Evolutionary conservation across 2,329 filamentous ascomycete species (phyloP).

Genomic region (Paraconiothyrium brasiliense): DNA sequence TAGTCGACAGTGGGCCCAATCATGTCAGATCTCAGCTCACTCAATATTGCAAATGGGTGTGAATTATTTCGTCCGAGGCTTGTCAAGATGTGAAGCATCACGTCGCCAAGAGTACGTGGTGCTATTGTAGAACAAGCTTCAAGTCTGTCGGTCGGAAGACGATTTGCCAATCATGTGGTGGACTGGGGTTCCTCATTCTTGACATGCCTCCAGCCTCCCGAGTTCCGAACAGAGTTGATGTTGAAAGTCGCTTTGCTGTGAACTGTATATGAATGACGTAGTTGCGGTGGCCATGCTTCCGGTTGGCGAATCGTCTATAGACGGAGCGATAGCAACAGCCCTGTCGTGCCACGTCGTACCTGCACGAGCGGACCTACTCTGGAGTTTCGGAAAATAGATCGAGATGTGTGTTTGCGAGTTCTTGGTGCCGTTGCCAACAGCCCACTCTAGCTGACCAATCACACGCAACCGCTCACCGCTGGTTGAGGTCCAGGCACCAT

Average conservation of each 20-base stretch:
- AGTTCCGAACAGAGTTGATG: background rate
- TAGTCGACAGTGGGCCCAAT: background rate
- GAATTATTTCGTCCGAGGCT: background rate
- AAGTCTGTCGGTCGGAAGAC: background rate
- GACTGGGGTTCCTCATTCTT: background rate
- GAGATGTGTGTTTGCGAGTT: constrained; percentile 4
- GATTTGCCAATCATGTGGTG: background rate
- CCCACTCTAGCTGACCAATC: constrained; percentile 38
- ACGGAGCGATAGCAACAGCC: constrained; percentile 10
- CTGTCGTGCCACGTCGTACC: constrained; percentile 24
- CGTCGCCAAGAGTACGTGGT: background rate
- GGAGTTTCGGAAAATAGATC: constrained; percentile 21
- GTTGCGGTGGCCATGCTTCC: background rate
- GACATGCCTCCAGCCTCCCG: background rate
- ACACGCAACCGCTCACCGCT: constrained; percentile 43
- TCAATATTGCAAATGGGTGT: background rate
- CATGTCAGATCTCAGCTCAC: background rate
- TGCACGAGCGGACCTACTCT: constrained; percentile 19
- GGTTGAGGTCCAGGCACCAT: constrained; percentile 34
- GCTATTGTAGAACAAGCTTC: background rate
- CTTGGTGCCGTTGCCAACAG: constrained; percentile 35
- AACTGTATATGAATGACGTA: constrained; percentile 7
- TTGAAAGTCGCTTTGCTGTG: background rate
- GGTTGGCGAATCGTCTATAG: background rate
- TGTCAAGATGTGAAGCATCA: background rate